Percentiles rank a stretch among this genome's conserved stretches.
Evolutionary conservation across 1,139 yeast genomes (phyloP).

Genomic region (Protomyces inouyei): DNA sequence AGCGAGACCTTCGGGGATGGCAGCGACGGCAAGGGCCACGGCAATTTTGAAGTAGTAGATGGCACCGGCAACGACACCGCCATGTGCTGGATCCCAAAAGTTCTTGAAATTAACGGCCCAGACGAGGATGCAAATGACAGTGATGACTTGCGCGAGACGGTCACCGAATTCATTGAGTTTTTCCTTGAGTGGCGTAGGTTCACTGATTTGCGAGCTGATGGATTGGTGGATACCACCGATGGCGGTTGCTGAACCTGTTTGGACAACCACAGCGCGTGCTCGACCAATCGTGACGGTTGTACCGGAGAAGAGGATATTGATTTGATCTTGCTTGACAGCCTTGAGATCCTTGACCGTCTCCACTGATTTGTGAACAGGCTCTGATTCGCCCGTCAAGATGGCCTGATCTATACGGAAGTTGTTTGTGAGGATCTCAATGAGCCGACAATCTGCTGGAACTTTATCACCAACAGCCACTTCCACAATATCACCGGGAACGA

Average conservation of each 20-base stretch:
- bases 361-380: constrained; percentile 43
- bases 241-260: constrained; percentile 47
- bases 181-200: constrained; percentile 40
- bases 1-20: constrained; percentile 50
- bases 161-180: constrained; percentile 44
- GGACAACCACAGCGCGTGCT: constrained; percentile 45
- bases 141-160: constrained; percentile 44
- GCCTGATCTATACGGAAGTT: constrained; percentile 50
- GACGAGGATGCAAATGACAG: constrained; percentile 45
- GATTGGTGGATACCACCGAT: constrained; percentile 47
- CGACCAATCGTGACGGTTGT: constrained; percentile 48
- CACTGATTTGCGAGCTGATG: constrained; percentile 39
- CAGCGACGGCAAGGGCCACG: constrained; percentile 50
- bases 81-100: constrained; percentile 44
- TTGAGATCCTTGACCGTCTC: constrained; percentile 36
- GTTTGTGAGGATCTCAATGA: constrained; percentile 39
- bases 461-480: constrained; percentile 46
- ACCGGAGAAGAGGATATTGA: constrained; percentile 47
- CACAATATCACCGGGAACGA: constrained; percentile 50
- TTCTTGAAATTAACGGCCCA: constrained; percentile 45
- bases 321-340: constrained; percentile 48
- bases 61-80: constrained; percentile 45
- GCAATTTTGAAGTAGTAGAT: constrained; percentile 51
- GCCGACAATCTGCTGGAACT: constrained; percentile 48
- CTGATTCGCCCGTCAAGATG: constrained; percentile 49